These are phyloP conservation scores for Penicillium sp. DNA, from an alignment of 2,329 filamentous ascomycete genomes.

Conservation along the genomic window DNA sequence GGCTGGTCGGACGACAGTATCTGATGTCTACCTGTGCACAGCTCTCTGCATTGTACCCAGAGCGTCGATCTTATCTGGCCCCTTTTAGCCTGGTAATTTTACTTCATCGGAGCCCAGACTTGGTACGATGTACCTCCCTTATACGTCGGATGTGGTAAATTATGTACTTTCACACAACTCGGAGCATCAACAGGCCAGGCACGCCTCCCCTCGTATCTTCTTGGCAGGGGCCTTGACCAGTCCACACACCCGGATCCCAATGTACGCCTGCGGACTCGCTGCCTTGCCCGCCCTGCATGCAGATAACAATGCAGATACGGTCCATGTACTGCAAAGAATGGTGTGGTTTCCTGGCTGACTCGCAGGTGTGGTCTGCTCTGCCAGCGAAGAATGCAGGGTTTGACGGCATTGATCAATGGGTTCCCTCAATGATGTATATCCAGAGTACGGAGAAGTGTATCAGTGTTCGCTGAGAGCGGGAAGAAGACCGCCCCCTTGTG, in stretches of 20 bases:
- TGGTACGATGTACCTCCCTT: not conserved
- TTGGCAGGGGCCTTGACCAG: not conserved
- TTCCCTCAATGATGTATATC: too few species aligned
- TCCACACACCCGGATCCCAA: not conserved
- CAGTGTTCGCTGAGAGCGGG: not conserved
- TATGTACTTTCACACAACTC: too few species aligned
- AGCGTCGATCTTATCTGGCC: not conserved
- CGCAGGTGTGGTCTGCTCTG: too few species aligned
- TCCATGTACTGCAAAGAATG: slow-evolving; percentile 11
- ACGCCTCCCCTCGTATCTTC: not conserved
- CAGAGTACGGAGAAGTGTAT: too few species aligned
- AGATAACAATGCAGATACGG: slow-evolving; percentile 25
- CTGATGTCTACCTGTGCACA: not conserved
- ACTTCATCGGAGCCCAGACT: not conserved
- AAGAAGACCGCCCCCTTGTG: not conserved
- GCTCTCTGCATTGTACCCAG: not conserved
- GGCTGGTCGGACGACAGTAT: not conserved
- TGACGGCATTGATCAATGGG: too few species aligned
- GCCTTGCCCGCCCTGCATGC: slow-evolving; percentile 15
- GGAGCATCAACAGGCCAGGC: not conserved
- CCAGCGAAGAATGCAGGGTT: too few species aligned
- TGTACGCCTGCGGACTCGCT: not conserved
- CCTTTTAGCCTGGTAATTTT: not conserved
- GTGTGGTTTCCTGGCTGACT: not conserved
- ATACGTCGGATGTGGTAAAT: too few species aligned